Base-by-base conservation (phyloP, 2,329 filamentous ascomycete genomes). In the Macrophomina tecta region DNA sequence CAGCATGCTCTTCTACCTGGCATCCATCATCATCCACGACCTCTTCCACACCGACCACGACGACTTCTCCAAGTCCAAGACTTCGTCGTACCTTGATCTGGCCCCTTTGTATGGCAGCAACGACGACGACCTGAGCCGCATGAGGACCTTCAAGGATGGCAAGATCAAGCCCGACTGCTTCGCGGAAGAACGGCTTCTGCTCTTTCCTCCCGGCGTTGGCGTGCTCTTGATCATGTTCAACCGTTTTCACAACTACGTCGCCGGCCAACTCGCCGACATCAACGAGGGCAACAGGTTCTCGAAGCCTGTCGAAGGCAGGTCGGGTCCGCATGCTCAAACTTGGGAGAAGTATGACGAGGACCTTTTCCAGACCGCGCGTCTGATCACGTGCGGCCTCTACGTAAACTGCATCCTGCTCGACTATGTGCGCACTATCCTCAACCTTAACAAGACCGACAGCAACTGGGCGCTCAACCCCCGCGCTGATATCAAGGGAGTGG, bases 161-260 rank as follows among this genome's bases (percentile, higher is more conserved):
- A 88, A 86, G 71, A 80, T 92, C 68, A 91, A 91, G 77, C 87
- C 88, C 0, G 90, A 92, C 72, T 89, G 86, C 68, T 92, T 92
- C 73, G 85, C 87, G 1, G 88, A 91, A 72, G 85, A 85, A 66
- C 84, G 90, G 11, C 78, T 91, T 1, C 78, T 91, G 4, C 85
- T 86, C 3, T 89, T 91, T 66, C 90, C 90, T 4, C 86, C 89
- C 0, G 90, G 90, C 32, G 88, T 91, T n/a, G 87, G 87, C 51
- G 85, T 86, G 11, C 78, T 91, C 70, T 76, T 92, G 45, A 87
- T 92, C 70, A 86, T 91, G 79, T 92, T 90, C 81, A 86, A 85
- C 67, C 80, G 82, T 28, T 96, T 96, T 79, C 94, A 97, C 79
- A 97, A 98, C 79, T 86, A 95, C 70, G 87, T 93, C 0, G 93